A percentile compares a stretch with the other conserved stretches of the same genome.
Evolutionary conservation across 805 yeast species (phyloP).

Genomic region (Candida morakotiae): DNA sequence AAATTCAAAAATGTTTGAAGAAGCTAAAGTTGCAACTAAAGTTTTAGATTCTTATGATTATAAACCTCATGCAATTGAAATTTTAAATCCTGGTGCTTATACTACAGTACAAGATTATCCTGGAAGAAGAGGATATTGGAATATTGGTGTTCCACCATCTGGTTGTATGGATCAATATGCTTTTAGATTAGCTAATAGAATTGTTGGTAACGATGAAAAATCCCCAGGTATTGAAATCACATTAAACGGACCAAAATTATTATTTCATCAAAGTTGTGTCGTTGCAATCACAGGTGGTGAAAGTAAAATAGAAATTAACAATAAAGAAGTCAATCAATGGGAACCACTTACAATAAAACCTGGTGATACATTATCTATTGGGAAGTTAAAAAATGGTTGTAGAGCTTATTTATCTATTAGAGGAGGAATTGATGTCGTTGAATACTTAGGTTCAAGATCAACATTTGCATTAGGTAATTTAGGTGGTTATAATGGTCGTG

Average conservation of each 20-base stretch:
- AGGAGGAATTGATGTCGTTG: conserved; percentile 92
- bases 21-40: conserved; percentile 82
- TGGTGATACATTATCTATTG: conserved; percentile 78
- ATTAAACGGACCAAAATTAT: conserved; percentile 76
- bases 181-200: conserved; percentile 82
- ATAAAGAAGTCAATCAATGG: conserved; percentile 55
- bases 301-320: conserved; percentile 65
- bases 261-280: conserved; percentile 77
- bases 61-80: conserved; percentile 79
- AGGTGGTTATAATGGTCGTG: conserved; percentile 95
- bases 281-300: conserved; percentile 87
- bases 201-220: conserved; percentile 78
- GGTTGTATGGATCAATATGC: conserved; percentile 97
- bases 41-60: conserved; percentile 79
- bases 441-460: conserved; percentile 92
- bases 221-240: conserved; percentile 93
- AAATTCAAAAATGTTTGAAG: conserved; percentile 75
- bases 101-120: conserved; percentile 97
- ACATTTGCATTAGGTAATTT: conserved; percentile 90
- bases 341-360: conserved; percentile 64
- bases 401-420: conserved; percentile 86
- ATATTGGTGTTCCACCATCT: conserved; percentile 95
- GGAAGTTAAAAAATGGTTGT: conserved; percentile 80
- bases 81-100: conserved; percentile 66
- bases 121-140: conserved; percentile 86